A percentile compares a stretch with the other conserved stretches of the same genome.
Conservation (phyloP, 805 yeast genomes). For the Yamadazyma sp. region DNA sequence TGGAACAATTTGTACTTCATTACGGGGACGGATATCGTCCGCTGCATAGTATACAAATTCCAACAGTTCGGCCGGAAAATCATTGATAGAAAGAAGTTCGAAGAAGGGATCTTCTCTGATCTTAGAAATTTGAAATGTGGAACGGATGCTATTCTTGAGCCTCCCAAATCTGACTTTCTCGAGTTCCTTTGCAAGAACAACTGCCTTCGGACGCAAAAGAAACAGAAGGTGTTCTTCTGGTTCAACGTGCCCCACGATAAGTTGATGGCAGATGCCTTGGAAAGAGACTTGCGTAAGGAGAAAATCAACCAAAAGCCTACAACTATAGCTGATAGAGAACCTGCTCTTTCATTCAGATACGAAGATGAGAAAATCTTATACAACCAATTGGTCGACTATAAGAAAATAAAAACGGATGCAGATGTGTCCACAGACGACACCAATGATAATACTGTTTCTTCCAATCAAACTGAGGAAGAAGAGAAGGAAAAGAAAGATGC, state of each 20-base stretch:
- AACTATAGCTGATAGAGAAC: constrained; percentile 70
- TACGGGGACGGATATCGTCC: constrained; percentile 95
- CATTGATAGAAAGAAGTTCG: constrained; percentile 87
- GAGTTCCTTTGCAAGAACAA: constrained; percentile 81
- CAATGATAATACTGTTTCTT: constrained; percentile 10
- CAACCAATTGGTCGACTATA: constrained; percentile 47
- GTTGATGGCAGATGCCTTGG: constrained; percentile 88
- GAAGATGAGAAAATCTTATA: constrained; percentile 52
- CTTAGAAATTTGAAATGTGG: constrained; percentile 83
- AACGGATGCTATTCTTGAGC: constrained; percentile 81
- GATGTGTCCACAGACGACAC: constrained; percentile 11
- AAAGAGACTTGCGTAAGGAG: constrained; percentile 86
- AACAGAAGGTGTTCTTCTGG: constrained; percentile 97
- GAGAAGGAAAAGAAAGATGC: constrained; percentile 7
- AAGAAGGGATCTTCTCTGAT: constrained; percentile 94
- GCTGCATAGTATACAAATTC: constrained; percentile 85
- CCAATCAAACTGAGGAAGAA: constrained; percentile 13
- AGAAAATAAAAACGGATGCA: constrained; percentile 9
- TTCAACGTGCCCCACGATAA: constrained; percentile 92
- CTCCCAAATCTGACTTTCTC: constrained; percentile 80
- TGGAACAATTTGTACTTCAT: constrained; percentile 90
- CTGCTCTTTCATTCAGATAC: constrained; percentile 74
- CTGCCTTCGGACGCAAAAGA: constrained; percentile 91
- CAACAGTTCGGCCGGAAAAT: constrained; percentile 87
- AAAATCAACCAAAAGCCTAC: constrained; percentile 59